Evolutionary conservation across 2,329 filamentous ascomycete species (phyloP).

Genomic region (Xylariomycetidae sp.): DNA sequence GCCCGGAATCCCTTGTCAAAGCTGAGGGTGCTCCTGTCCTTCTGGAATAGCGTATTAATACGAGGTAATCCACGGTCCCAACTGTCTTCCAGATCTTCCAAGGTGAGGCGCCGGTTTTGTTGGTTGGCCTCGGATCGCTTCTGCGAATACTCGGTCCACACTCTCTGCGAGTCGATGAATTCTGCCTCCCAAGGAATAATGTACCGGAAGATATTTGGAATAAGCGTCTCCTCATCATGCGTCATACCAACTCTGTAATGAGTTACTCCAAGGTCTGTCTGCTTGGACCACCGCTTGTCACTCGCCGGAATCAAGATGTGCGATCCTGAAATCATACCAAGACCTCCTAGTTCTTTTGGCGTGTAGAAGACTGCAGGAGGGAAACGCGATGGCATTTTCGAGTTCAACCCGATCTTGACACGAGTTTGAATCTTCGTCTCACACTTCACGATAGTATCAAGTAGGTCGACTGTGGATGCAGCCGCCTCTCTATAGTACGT

Average conservation of each 20-base stretch:
- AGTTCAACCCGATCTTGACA: conserved; percentile 98
- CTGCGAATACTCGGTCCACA: conserved; percentile 99
- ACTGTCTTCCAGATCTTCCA: conserved; percentile 95
- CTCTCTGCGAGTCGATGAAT: conserved; percentile 97
- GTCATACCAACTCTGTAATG: conserved; percentile 98
- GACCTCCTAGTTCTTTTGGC: conserved; percentile 91
- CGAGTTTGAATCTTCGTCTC: conserved; percentile 99
- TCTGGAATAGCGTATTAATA: conserved; percentile 99
- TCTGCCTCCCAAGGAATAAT: conserved; percentile 99
- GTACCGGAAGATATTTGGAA: conserved; percentile 98
- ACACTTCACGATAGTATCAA: conserved; percentile 98
- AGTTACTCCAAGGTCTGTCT: conserved; percentile 94
- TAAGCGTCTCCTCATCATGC: conserved; percentile 94
- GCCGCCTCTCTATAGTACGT: conserved; percentile 98
- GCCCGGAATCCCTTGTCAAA: conserved; percentile 98
- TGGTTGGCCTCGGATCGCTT: conserved; percentile 96
- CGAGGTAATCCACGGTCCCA: conserved; percentile 97
- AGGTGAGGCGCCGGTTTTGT: conserved; percentile 87
- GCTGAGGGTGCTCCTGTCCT: conserved; percentile 91
- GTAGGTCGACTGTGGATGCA: conserved; percentile 86
- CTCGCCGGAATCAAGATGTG: conserved; percentile 96
- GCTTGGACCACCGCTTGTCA: conserved; percentile 97
- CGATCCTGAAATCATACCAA: conserved; percentile 98
- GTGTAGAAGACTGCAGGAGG: conserved; percentile 98
- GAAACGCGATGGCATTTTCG: conserved; percentile 99